These are phyloP conservation scores for Dothidotthia symphoricarpi DNA, from an alignment of 2,329 filamentous ascomycete genomes.

Conservation along the genomic window DNA sequence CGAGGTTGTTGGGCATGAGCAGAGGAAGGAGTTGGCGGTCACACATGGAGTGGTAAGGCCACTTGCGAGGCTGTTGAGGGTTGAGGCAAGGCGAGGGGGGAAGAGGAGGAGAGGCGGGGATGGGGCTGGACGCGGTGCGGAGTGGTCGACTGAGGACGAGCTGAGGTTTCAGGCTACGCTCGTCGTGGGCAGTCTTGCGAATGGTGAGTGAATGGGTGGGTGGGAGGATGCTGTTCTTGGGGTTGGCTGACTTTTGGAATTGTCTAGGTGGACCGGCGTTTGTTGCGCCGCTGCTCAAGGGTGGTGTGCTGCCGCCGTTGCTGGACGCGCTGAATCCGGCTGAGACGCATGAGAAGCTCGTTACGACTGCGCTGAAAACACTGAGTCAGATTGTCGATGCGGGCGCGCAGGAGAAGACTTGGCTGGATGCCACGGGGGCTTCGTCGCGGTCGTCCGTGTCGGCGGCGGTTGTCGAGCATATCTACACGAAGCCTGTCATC, in stretches of 20 bases:
- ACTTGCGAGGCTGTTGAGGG: slow-evolving; percentile 55
- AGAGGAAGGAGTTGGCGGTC: slow-evolving; percentile 80
- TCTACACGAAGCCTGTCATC: slow-evolving; percentile 65
- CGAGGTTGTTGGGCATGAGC: slow-evolving; percentile 80
- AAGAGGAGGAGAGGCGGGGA: slow-evolving; percentile 48
- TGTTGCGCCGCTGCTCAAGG: slow-evolving; percentile 69
- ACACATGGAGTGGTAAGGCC: slow-evolving; percentile 65
- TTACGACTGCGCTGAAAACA: slow-evolving; percentile 71
- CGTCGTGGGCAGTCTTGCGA: slow-evolving; percentile 79
- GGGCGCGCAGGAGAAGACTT: slow-evolving; percentile 55
- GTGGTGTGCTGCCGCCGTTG: slow-evolving; percentile 66
- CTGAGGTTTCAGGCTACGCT: slow-evolving; percentile 76
- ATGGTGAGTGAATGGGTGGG: slow-evolving; percentile 68
- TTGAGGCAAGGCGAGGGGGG: slow-evolving; percentile 45
- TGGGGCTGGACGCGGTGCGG: not conserved
- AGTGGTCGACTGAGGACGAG: slow-evolving; percentile 62
- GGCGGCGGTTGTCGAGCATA: slow-evolving; percentile 29
- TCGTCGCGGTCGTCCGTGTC: slow-evolving; percentile 56
- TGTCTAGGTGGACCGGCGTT: slow-evolving; percentile 72
- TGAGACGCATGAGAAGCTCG: slow-evolving; percentile 63
- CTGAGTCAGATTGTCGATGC: slow-evolving; percentile 71
- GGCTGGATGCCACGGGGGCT: slow-evolving; percentile 50
- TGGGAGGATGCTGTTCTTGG: no score
- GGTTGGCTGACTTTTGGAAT: no score
- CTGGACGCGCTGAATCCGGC: slow-evolving; percentile 67